Percentiles rank a stretch among this genome's conserved stretches.
phyloP scores from a whole-genome alignment of 2,329 filamentous ascomycete genomes.

The Beauveria rudraprayagi region DNA sequence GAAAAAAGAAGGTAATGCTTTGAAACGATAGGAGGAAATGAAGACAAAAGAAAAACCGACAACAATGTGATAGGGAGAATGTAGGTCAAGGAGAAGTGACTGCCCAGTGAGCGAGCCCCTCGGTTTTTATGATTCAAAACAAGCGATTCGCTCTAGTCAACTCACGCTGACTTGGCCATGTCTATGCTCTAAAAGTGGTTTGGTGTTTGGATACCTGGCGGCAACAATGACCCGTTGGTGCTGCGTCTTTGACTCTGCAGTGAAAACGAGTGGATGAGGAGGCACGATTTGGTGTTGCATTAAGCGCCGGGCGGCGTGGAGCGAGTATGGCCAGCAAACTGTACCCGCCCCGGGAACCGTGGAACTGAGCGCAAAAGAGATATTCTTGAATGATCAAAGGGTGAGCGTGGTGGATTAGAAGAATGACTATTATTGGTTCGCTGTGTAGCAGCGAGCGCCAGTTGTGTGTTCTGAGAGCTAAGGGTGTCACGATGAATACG shows the following conservation, averaged over 20 bases:
- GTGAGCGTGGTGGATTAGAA: not conserved
- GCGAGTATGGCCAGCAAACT: not conserved
- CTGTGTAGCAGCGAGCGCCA: not conserved
- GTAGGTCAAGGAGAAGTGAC: not conserved
- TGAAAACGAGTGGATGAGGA: conserved; percentile 4
- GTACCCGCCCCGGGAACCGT: not conserved
- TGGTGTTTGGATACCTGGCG: not conserved
- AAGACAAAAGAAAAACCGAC: conserved; percentile 9
- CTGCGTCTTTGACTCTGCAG: not conserved
- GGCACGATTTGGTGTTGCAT: not conserved
- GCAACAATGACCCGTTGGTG: not conserved
- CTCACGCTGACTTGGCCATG: not conserved
- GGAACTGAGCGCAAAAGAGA: not conserved
- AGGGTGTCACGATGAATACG: not conserved
- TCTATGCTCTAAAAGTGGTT: not conserved
- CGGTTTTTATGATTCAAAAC: not conserved
- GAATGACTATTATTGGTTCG: not conserved
- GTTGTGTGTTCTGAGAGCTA: not conserved
- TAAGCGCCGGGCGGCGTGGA: conserved; percentile 4
- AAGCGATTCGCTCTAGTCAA: not conserved
- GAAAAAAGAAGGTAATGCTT: not conserved
- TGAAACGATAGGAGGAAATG: not conserved
- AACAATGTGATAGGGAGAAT: not conserved
- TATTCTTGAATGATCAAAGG: not conserved
- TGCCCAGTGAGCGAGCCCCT: not conserved